Conservation (phyloP, 2,329 filamentous ascomycete species). For the Rhinocladiella similis region DNA sequence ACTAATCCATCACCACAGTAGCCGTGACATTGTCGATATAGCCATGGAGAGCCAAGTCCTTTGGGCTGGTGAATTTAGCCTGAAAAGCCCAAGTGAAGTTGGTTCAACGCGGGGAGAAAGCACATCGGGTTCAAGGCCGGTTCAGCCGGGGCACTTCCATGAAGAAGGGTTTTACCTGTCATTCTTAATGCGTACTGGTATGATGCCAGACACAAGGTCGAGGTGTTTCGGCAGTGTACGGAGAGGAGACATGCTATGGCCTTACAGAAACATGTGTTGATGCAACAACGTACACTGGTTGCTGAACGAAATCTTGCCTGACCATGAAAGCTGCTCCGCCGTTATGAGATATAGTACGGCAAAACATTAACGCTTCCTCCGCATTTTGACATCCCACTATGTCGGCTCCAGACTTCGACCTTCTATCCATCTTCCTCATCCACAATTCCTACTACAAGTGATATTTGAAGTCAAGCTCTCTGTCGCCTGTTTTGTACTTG, state of each 20-base stretch:
- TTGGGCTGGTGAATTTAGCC: background rate
- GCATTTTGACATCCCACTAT: background rate
- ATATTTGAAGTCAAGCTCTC: conserved; percentile 51
- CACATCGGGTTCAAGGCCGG: background rate
- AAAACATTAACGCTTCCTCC: background rate
- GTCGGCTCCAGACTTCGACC: background rate
- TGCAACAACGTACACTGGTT: too few species aligned
- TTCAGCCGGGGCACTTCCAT: background rate
- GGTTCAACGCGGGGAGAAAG: background rate
- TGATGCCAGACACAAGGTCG: too few species aligned
- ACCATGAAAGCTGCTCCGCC: too few species aligned
- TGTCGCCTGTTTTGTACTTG: conserved; percentile 49
- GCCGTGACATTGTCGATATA: background rate
- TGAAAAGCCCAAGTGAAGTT: background rate
- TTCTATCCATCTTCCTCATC: background rate
- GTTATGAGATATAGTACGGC: too few species aligned
- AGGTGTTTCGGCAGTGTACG: too few species aligned
- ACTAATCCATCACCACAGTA: too few species aligned
- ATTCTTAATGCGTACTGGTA: too few species aligned
- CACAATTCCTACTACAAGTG: conserved; percentile 30
- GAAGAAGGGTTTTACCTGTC: too few species aligned
- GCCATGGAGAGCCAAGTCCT: background rate
- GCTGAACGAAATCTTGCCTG: too few species aligned
- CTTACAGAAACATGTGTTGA: too few species aligned
- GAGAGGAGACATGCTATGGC: too few species aligned